These are phyloP conservation scores for Annulohypoxylon stygium DNA, from an alignment of 495 filamentous ascomycete genomes.

Conservation along the genomic window DNA sequence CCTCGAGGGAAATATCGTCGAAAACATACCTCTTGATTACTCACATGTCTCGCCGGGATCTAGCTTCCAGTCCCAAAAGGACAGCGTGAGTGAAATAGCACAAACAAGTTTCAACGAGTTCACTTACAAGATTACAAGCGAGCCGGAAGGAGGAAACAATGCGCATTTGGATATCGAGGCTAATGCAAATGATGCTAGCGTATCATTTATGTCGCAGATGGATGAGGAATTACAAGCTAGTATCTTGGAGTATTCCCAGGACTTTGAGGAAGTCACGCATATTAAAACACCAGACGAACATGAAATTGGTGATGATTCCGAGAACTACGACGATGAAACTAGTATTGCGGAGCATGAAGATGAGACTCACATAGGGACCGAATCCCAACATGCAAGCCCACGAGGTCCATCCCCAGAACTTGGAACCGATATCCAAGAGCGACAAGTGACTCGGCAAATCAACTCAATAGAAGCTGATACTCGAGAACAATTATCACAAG, in stretches of 20 bases:
- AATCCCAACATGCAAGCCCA: slow-evolving; percentile 4
- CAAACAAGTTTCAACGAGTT: slow-evolving; percentile 22
- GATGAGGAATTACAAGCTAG: slow-evolving; percentile 52
- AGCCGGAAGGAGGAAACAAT: slow-evolving; percentile 14
- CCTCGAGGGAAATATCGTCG: not conserved
- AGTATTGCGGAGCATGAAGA: slow-evolving; percentile 15
- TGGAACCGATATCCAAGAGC: slow-evolving; percentile 19
- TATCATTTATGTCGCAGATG: slow-evolving; percentile 46
- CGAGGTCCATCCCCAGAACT: slow-evolving; percentile 31
- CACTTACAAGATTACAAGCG: not conserved
- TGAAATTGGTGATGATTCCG: slow-evolving; percentile 7
- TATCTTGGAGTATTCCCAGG: slow-evolving; percentile 41
- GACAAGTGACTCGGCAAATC: not conserved
- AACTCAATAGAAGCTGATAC: slow-evolving; percentile 14
- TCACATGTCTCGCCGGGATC: slow-evolving; percentile 23
- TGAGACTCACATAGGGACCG: slow-evolving; percentile 5
- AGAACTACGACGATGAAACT: slow-evolving; percentile 19
- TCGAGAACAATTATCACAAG: slow-evolving; percentile 21
- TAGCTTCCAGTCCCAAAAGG: slow-evolving; percentile 44
- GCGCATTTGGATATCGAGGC: not conserved
- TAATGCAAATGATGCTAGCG: slow-evolving; percentile 16
- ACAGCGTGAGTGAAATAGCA: slow-evolving; percentile 23
- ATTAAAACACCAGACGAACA: not conserved
- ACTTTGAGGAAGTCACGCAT: slow-evolving; percentile 19
- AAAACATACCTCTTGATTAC: slow-evolving; percentile 1